A percentile compares a stretch with the other conserved stretches of the same genome.
phyloP scores from a whole-genome alignment of 2,329 filamentous ascomycete species.

The Neofusicoccum laricinum region DNA sequence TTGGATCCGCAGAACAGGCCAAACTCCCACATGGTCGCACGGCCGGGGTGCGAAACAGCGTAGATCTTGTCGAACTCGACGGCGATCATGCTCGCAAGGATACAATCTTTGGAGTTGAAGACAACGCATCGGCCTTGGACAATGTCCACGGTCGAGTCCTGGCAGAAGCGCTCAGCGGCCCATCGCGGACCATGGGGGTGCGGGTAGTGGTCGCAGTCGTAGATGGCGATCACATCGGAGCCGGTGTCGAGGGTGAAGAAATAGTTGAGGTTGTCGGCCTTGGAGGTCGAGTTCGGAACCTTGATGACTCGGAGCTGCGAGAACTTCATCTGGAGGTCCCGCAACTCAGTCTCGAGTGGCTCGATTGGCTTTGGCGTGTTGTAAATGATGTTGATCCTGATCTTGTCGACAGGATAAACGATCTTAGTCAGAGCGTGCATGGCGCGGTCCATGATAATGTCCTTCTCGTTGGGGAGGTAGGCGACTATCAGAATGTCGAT shows the following conservation, averaged over 20 bases:
- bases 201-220: conserved; percentile 51
- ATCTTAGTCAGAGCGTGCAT: conserved; percentile 48
- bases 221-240: conserved; percentile 48
- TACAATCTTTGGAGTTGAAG: conserved; percentile 45
- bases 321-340: conserved; percentile 36
- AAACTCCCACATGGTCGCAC: conserved; percentile 47
- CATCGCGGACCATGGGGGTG: conserved; percentile 49
- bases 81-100: conserved; percentile 47
- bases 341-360: conserved; percentile 44
- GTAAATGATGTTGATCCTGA: conserved; percentile 49
- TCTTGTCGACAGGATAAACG: conserved; percentile 44
- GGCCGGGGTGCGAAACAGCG: conserved; percentile 49
- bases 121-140: conserved; percentile 51
- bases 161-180: conserved; percentile 48
- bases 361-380: conserved; percentile 49
- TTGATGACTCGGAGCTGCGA: conserved; percentile 46
- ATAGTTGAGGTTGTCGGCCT: conserved; percentile 51
- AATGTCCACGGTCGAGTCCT: conserved; percentile 43
- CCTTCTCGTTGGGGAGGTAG: conserved; percentile 51
- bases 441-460: conserved; percentile 49
- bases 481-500: conserved; percentile 50
- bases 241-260: conserved; percentile 45
- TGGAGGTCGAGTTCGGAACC: conserved; percentile 48
- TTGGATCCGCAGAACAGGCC: conserved; percentile 51
- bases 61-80: conserved; percentile 54